These are phyloP conservation scores for Pyrenophora tritici-repentis DNA, from an alignment of 2,329 filamentous ascomycete genomes.

Conservation along the genomic window DNA sequence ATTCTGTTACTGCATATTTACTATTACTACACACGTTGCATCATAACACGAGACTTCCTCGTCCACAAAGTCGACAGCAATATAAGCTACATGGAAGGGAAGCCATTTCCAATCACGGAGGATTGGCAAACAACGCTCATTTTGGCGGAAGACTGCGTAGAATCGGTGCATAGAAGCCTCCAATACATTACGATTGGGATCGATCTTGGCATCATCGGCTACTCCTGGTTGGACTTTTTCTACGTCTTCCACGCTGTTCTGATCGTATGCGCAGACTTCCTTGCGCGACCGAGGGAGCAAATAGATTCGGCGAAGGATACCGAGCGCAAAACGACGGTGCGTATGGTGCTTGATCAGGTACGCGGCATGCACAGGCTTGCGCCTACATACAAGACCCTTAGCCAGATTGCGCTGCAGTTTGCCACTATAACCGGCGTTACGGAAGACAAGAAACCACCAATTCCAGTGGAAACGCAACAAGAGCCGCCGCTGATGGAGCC, in stretches of 20 bases:
- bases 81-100: constrained; percentile 21
- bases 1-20: constrained; percentile 29
- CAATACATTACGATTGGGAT: constrained; percentile 26
- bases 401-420: constrained; percentile 30
- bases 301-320: constrained; percentile 24
- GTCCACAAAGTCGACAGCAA: constrained; percentile 31
- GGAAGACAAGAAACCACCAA: constrained; percentile 11
- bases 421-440: constrained; percentile 29
- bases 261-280: constrained; percentile 35
- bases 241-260: constrained; percentile 34
- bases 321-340: constrained; percentile 29
- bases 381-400: constrained; percentile 28
- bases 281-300: constrained; percentile 27
- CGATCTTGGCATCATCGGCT: constrained; percentile 23
- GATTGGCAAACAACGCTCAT: constrained; percentile 20
- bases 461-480: background rate
- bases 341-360: constrained; percentile 22
- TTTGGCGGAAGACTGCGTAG: constrained; percentile 35
- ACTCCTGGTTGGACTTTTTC: constrained; percentile 31
- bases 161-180: constrained; percentile 30
- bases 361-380: constrained; percentile 23
- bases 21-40: constrained; percentile 31
- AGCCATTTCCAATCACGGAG: constrained; percentile 8
- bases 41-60: constrained; percentile 31
- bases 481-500: constrained; percentile 6